phyloP scores from a whole-genome alignment of 345 rosid genomes.

The Salix purpurea region DNA sequence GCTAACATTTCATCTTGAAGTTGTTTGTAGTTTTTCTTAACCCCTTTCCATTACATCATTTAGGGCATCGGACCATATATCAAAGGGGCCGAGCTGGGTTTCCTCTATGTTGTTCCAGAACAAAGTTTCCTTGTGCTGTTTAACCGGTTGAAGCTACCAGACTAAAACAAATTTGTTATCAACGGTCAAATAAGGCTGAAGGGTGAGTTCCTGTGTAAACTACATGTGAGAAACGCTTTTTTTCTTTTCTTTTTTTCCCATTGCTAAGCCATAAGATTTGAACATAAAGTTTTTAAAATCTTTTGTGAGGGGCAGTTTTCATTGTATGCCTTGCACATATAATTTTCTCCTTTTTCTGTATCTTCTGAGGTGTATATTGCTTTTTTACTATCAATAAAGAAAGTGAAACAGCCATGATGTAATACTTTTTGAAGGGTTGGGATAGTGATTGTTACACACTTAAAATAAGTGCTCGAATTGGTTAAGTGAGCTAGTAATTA shows the following conservation, averaged over 20 bases:
- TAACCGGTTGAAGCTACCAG: conserved; percentile 75
- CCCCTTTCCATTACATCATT: neutral
- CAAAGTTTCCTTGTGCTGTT: conserved; percentile 90
- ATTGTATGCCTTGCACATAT: conserved; percentile 3
- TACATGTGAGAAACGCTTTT: neutral
- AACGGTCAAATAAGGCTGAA: neutral
- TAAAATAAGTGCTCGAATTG: too few relatives aligned
- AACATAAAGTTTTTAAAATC: neutral
- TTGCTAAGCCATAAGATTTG: neutral
- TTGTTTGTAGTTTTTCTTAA: neutral
- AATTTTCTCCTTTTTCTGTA: neutral
- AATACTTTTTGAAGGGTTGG: too few relatives aligned
- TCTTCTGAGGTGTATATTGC: neutral
- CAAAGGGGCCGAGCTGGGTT: conserved; percentile 88
- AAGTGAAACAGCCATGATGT: too few relatives aligned
- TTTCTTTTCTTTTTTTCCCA: neutral
- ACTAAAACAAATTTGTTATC: conserved; percentile 28
- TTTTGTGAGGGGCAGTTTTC: conserved; percentile 8
- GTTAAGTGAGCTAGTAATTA: too few relatives aligned
- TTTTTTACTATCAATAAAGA: too few relatives aligned
- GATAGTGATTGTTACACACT: too few relatives aligned
- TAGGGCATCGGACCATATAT: conserved; percentile 81
- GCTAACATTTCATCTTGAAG: neutral
- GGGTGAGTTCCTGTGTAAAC: conserved; percentile 5
- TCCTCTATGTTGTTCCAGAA: conserved; percentile 73